These are phyloP conservation scores for Fusarium odoratissimum DNA, from an alignment of 2,329 filamentous ascomycete genomes.

Conservation along the genomic window DNA sequence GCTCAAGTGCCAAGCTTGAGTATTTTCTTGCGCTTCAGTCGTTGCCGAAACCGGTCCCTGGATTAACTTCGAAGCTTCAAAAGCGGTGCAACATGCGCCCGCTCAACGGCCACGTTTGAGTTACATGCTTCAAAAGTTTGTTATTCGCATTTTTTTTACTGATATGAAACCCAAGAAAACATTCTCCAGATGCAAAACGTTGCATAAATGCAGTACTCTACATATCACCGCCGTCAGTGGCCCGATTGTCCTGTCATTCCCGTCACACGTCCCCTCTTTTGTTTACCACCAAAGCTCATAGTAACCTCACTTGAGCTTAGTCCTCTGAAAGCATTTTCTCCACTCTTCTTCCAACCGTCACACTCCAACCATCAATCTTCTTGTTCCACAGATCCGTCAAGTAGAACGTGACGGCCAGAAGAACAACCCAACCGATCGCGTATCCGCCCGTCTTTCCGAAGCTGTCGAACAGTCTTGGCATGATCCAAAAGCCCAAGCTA, in stretches of 20 bases:
- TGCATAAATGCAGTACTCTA: background rate
- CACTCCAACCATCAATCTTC: conserved; percentile 53
- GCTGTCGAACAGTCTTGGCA: conserved; percentile 54
- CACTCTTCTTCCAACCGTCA: conserved; percentile 51
- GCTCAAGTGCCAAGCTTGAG: background rate
- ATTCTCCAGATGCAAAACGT: background rate
- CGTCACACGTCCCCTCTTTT: background rate
- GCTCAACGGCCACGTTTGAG: background rate
- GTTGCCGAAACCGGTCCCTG: background rate
- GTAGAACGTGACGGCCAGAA: conserved; percentile 50
- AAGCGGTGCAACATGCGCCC: background rate
- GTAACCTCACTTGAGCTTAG: background rate
- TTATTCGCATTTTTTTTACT: background rate
- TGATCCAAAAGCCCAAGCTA: conserved; percentile 69
- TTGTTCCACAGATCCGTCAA: conserved; percentile 51
- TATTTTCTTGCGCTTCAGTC: background rate
- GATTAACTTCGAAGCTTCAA: background rate
- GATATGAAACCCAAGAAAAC: background rate
- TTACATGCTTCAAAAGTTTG: background rate
- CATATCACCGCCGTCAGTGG: background rate
- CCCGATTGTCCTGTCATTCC: background rate
- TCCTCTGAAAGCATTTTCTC: conserved; percentile 42
- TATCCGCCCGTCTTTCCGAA: conserved; percentile 48
- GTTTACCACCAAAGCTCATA: background rate
- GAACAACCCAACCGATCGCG: conserved; percentile 48